Evolutionary conservation across 441 rosid genomes (phyloP).

Genomic region (Aquilaria agallochum): DNA sequence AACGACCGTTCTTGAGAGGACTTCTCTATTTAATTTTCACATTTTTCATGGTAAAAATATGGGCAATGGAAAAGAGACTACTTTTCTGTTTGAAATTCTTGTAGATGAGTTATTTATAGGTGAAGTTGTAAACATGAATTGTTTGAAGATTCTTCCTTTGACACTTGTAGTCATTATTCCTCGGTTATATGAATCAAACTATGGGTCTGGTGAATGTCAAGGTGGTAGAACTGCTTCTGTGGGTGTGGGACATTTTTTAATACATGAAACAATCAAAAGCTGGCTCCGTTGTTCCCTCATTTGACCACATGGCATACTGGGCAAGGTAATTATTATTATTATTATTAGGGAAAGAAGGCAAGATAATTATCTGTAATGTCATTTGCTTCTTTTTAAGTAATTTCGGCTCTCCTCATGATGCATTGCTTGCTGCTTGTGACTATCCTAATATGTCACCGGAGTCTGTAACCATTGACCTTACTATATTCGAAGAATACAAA

Average conservation of each 20-base stretch:
- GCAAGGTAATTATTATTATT: constrained; percentile 1
- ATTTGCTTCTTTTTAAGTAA: neutral
- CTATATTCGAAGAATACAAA: too few relatives aligned
- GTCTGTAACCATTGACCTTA: too few relatives aligned
- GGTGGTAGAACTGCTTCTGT: constrained; percentile 22
- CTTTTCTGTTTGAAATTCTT: constrained; percentile 48
- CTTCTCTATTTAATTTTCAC: constrained; percentile 58
- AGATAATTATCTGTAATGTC: neutral
- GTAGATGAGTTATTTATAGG: constrained; percentile 72
- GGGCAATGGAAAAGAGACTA: constrained; percentile 71
- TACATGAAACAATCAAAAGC: constrained; percentile 46
- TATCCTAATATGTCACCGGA: neutral
- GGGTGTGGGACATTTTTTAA: constrained; percentile 28
- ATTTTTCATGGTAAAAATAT: constrained; percentile 61
- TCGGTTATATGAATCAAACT: constrained; percentile 37
- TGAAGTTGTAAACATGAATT: constrained; percentile 58
- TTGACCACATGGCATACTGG: constrained; percentile 55
- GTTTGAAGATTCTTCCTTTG: constrained; percentile 74
- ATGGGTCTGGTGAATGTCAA: constrained; percentile 24
- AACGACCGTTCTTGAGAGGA: constrained; percentile 84
- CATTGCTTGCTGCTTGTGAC: neutral
- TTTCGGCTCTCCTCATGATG: constrained; percentile 2
- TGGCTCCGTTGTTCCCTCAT: constrained; percentile 87
- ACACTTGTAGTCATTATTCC: constrained; percentile 48
- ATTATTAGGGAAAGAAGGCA: too few relatives aligned